Percentiles rank a stretch among this genome's conserved stretches.
Evolutionary conservation across 2,329 filamentous ascomycete species (phyloP).

Genomic region (Aureobasidium leucospermi): DNA sequence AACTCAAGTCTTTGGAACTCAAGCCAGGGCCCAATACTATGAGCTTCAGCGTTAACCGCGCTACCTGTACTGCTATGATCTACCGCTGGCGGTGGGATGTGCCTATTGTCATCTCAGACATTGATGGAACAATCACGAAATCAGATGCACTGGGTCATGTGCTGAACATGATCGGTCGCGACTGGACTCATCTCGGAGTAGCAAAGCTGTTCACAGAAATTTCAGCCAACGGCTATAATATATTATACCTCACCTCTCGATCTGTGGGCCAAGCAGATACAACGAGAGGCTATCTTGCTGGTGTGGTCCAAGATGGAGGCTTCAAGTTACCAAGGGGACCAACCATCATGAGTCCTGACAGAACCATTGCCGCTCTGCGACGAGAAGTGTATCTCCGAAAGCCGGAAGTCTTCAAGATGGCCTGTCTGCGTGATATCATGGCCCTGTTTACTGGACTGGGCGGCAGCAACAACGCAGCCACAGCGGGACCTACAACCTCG

Average conservation of each 20-base stretch:
- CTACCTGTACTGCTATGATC: constrained; percentile 86
- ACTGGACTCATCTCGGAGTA: constrained; percentile 96
- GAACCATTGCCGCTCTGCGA: constrained; percentile 85
- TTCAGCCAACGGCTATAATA: constrained; percentile 91
- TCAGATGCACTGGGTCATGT: constrained; percentile 63
- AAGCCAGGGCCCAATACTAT: constrained; percentile 84
- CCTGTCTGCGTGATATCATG: constrained; percentile 88
- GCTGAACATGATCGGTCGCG: constrained; percentile 89
- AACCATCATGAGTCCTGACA: constrained; percentile 89
- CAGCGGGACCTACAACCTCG: constrained; percentile 5
- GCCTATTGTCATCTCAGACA: constrained; percentile 95
- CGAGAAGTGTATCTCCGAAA: constrained; percentile 93
- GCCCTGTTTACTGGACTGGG: constrained; percentile 58
- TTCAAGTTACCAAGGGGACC: constrained; percentile 82
- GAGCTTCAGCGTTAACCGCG: constrained; percentile 93
- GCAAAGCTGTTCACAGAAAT: constrained; percentile 98
- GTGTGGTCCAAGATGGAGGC: constrained; percentile 77
- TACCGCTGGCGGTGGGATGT: constrained; percentile 88
- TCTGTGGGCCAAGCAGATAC: constrained; percentile 90
- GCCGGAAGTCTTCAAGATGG: constrained; percentile 99
- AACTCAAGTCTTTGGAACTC: constrained; percentile 77
- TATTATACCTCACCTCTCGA: constrained; percentile 93
- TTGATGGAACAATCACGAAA: constrained; percentile 98
- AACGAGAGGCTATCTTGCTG: constrained; percentile 81
- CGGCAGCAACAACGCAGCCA: constrained; percentile 23